Conservation (phyloP, 805 yeast species). For the Lachancea sp. region DNA sequence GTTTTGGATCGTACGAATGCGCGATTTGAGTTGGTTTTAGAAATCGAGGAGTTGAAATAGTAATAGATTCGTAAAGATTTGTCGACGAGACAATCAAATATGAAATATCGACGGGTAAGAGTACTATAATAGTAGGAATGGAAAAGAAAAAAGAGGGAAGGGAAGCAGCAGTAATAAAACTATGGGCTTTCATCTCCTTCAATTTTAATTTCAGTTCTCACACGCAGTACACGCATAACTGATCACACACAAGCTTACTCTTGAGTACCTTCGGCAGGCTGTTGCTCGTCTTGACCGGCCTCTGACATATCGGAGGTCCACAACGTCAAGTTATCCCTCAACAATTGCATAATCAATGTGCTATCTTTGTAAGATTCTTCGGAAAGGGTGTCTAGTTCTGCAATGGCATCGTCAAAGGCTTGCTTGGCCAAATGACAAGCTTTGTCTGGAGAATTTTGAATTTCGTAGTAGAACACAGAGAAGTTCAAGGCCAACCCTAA, state of each 20-base stretch:
- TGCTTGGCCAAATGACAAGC: constrained; percentile 99
- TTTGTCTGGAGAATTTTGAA: constrained; percentile 95
- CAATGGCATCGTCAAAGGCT: constrained; percentile 98
- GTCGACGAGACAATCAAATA: too few relatives aligned
- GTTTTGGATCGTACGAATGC: background rate
- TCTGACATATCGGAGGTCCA: constrained; percentile 95
- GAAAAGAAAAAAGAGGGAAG: background rate
- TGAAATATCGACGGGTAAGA: too few relatives aligned
- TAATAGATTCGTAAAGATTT: too few relatives aligned
- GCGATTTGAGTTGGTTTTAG: background rate
- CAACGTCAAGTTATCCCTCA: constrained; percentile 95
- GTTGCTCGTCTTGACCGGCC: constrained; percentile 55
- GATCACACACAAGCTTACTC: constrained; percentile 3
- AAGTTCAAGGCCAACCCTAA: constrained; percentile 96
- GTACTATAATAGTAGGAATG: too few relatives aligned
- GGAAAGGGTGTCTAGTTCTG: constrained; percentile 93
- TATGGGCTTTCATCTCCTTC: background rate
- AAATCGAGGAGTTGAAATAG: too few relatives aligned
- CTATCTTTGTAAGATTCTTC: constrained; percentile 99
- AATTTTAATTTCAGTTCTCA: background rate
- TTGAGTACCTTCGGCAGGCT: constrained; percentile 30
- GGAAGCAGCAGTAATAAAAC: too few relatives aligned
- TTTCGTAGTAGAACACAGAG: constrained; percentile 97
- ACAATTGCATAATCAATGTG: constrained; percentile 96
- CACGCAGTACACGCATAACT: background rate